These are phyloP conservation scores for Albizia julibrissin DNA, from an alignment of 306 rosid genomes.

Conservation along the genomic window DNA sequence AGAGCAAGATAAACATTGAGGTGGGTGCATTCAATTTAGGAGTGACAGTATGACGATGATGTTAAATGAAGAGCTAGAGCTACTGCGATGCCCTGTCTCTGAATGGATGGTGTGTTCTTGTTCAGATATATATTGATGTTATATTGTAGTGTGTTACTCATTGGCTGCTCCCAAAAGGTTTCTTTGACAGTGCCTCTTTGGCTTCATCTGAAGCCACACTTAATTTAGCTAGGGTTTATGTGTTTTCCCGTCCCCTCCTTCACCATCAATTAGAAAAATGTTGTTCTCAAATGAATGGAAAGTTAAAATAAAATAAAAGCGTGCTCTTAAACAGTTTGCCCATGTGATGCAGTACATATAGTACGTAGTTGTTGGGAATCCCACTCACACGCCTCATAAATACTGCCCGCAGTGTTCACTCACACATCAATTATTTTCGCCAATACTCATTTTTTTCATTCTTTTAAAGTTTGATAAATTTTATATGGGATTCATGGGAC, in stretches of 20 bases:
- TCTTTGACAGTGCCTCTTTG: constrained; percentile 21
- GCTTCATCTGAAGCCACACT: constrained; percentile 23
- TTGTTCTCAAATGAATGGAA: background rate
- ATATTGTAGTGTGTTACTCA: background rate
- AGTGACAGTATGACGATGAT: constrained; percentile 21
- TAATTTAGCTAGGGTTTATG: constrained; percentile 14
- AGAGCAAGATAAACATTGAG: constrained; percentile 3
- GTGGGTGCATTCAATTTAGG: constrained; percentile 26
- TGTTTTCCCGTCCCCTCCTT: background rate
- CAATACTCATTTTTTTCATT: background rate
- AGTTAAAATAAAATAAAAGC: background rate
- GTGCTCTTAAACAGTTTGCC: background rate
- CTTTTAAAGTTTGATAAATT: background rate
- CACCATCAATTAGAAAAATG: background rate
- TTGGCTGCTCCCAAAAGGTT: constrained; percentile 33
- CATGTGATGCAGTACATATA: background rate
- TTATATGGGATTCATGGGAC: background rate
- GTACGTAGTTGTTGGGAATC: background rate
- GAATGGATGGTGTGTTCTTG: constrained; percentile 9
- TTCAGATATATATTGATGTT: background rate
- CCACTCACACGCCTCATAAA: background rate
- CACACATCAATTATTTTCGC: background rate
- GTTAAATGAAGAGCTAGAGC: background rate
- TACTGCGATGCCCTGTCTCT: constrained; percentile 14
- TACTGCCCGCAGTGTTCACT: no score